These are phyloP conservation scores for Aspergillus sp. DNA, from an alignment of 2,329 filamentous ascomycete species.

Conservation along the genomic window DNA sequence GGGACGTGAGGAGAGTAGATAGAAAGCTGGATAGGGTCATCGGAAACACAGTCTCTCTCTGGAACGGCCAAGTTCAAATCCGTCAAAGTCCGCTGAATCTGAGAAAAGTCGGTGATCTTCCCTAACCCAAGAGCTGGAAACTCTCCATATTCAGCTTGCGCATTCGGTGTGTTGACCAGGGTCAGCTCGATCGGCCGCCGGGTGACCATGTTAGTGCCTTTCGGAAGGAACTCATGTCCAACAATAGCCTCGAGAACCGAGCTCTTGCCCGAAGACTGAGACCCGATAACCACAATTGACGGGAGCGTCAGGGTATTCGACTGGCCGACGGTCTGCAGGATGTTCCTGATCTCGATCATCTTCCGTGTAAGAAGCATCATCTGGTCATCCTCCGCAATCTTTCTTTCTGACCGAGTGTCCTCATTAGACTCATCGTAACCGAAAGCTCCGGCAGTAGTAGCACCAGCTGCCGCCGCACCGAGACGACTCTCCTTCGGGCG, in stretches of 20 bases:
- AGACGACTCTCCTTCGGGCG: slow-evolving; percentile 58
- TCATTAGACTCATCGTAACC: slow-evolving; percentile 69
- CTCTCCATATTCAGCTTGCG: slow-evolving; percentile 87
- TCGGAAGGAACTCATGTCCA: slow-evolving; percentile 94
- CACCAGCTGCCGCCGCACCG: slow-evolving; percentile 62
- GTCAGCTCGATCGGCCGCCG: slow-evolving; percentile 93
- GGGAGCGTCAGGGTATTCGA: slow-evolving; percentile 84
- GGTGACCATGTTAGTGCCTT: slow-evolving; percentile 99
- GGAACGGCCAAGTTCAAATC: slow-evolving; percentile 94
- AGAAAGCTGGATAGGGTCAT: slow-evolving; percentile 93
- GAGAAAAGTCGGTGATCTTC: slow-evolving; percentile 81
- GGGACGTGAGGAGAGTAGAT: slow-evolving; percentile 96
- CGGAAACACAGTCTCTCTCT: slow-evolving; percentile 86
- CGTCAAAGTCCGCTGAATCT: slow-evolving; percentile 87
- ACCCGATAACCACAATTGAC: slow-evolving; percentile 98
- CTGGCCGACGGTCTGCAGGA: slow-evolving; percentile 89
- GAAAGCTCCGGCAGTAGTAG: slow-evolving; percentile 73
- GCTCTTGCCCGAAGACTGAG: slow-evolving; percentile 96
- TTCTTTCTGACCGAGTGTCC: slow-evolving; percentile 61
- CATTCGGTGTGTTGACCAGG: slow-evolving; percentile 88
- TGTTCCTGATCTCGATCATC: slow-evolving; percentile 97
- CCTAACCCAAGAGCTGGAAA: slow-evolving; percentile 89
- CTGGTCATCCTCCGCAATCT: slow-evolving; percentile 84
- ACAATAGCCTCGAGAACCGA: slow-evolving; percentile 96
- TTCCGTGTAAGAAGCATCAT: slow-evolving; percentile 99